Conservation (phyloP, 352 stramenopile species). For the Phytophthora sp. region DNA sequence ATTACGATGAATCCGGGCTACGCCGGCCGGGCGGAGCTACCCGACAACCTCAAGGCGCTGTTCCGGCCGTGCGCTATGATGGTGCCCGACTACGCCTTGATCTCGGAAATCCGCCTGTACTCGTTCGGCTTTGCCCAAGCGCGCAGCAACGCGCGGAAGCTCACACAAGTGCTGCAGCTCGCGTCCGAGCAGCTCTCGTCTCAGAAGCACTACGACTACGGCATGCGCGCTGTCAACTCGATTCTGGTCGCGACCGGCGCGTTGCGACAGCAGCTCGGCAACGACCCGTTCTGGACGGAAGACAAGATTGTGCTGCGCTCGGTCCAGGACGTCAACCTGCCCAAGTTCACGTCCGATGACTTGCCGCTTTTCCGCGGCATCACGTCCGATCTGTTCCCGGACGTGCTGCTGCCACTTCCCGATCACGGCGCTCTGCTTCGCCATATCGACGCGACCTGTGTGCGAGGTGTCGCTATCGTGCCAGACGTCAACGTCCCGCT, state of each 20-base stretch:
- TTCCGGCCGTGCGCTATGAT: constrained; percentile 96
- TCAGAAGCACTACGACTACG: constrained; percentile 97
- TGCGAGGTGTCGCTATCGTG: constrained; percentile 61
- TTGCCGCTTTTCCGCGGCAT: constrained; percentile 94
- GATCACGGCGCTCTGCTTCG: constrained; percentile 85
- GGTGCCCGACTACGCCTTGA: constrained; percentile 95
- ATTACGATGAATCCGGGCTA: constrained; percentile 98
- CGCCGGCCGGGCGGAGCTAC: constrained; percentile 93
- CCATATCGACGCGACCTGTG: constrained; percentile 86
- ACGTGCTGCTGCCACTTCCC: constrained; percentile 84
- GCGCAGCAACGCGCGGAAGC: constrained; percentile 90
- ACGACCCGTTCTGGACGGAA: constrained; percentile 90
- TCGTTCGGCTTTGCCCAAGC: constrained; percentile 93
- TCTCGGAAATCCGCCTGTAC: constrained; percentile 94
- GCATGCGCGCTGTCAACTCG: constrained; percentile 95
- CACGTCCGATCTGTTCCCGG: constrained; percentile 93
- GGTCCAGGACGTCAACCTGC: constrained; percentile 94
- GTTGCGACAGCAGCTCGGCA: constrained; percentile 87
- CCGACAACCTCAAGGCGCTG: constrained; percentile 94
- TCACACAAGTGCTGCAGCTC: constrained; percentile 94
- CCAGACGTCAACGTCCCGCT: constrained; percentile 66
- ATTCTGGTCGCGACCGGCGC: constrained; percentile 94
- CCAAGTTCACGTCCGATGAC: constrained; percentile 95
- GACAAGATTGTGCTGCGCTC: constrained; percentile 93
- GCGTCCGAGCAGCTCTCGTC: constrained; percentile 93